Evolutionary conservation across 2,329 filamentous ascomycete species (phyloP).

Genomic region (Pseudopithomyces chartarum): DNA sequence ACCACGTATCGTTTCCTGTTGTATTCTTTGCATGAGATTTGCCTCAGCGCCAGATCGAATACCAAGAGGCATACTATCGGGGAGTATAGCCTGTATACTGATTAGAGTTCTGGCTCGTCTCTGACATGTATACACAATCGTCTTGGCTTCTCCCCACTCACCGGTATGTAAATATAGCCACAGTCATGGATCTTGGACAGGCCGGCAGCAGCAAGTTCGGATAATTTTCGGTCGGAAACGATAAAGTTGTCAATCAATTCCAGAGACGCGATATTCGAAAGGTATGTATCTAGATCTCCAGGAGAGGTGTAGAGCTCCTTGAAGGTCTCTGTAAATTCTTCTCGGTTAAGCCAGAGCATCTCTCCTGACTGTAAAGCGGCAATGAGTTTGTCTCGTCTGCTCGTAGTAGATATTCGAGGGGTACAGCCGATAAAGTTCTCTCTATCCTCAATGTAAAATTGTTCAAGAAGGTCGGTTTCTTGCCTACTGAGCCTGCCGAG

Average conservation of each 20-base stretch:
- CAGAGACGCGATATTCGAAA: slow-evolving; percentile 17
- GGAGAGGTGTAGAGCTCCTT: slow-evolving; percentile 20
- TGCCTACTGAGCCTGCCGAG: slow-evolving; percentile 6
- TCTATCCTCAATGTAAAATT: slow-evolving; percentile 21
- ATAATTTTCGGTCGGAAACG: slow-evolving; percentile 30
- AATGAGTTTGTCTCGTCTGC: slow-evolving; percentile 22
- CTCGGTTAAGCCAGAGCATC: slow-evolving; percentile 26
- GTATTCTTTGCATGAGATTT: slow-evolving; percentile 18
- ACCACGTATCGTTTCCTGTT: slow-evolving; percentile 6
- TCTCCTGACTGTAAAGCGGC: slow-evolving; percentile 24
- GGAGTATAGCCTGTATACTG: slow-evolving; percentile 4
- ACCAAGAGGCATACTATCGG: slow-evolving; percentile 15
- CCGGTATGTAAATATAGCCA: slow-evolving; percentile 13
- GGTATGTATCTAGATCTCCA: slow-evolving; percentile 18
- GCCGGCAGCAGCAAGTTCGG: slow-evolving; percentile 19
- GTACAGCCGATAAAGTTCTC: slow-evolving; percentile 22
- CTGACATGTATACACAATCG: too few relatives aligned
- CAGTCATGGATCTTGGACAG: slow-evolving; percentile 17
- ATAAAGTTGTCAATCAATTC: slow-evolving; percentile 22
- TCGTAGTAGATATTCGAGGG: slow-evolving; percentile 25
- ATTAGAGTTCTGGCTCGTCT: background rate
- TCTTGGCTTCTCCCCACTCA: too few relatives aligned
- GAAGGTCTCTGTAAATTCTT: slow-evolving; percentile 20
- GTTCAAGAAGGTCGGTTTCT: slow-evolving; percentile 10
- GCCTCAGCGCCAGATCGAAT: slow-evolving; percentile 13